Conservation (phyloP, 768 basidiomycete genomes). For the Pulveroboletus sp. region DNA sequence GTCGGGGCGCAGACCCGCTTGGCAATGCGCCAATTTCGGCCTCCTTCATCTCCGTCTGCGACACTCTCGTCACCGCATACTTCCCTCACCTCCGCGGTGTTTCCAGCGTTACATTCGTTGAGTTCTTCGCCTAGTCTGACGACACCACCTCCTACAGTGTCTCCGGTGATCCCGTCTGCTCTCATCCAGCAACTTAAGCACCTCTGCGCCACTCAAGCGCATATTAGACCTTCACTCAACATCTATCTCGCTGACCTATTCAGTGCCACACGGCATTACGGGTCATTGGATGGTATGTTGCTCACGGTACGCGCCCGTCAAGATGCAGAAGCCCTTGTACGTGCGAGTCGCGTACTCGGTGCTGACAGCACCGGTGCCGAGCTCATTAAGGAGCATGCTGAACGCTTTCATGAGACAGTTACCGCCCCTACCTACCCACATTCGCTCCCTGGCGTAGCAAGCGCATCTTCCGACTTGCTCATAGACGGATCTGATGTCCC, state of each 20-base stretch:
- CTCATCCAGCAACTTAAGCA: slow-evolving; percentile 27
- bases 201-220: slow-evolving; percentile 33
- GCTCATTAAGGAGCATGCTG: slow-evolving; percentile 37
- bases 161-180: slow-evolving; percentile 29
- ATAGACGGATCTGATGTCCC: slow-evolving; percentile 15
- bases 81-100: slow-evolving; percentile 26
- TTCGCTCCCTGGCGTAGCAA: slow-evolving; percentile 15
- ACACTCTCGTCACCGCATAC: slow-evolving; percentile 26
- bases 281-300: slow-evolving; percentile 61
- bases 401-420: slow-evolving; percentile 18
- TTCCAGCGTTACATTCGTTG: slow-evolving; percentile 14
- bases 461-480: slow-evolving; percentile 20
- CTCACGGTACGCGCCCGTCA: slow-evolving; percentile 55
- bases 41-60: slow-evolving; percentile 26
- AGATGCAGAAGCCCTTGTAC: slow-evolving; percentile 63
- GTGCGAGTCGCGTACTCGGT: slow-evolving; percentile 63
- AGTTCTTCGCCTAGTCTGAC: slow-evolving; percentile 20
- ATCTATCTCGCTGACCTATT: slow-evolving; percentile 74
- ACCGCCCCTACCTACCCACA: slow-evolving; percentile 15
- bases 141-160: slow-evolving; percentile 16
- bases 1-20: slow-evolving; percentile 39
- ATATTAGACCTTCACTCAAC: slow-evolving; percentile 47
- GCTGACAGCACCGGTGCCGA: slow-evolving; percentile 58
- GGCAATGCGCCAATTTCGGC: slow-evolving; percentile 31
- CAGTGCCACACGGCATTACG: slow-evolving; percentile 67